Base-by-base conservation (phyloP, 2,329 filamentous ascomycete species). In the Colletotrichum sp. region DNA sequence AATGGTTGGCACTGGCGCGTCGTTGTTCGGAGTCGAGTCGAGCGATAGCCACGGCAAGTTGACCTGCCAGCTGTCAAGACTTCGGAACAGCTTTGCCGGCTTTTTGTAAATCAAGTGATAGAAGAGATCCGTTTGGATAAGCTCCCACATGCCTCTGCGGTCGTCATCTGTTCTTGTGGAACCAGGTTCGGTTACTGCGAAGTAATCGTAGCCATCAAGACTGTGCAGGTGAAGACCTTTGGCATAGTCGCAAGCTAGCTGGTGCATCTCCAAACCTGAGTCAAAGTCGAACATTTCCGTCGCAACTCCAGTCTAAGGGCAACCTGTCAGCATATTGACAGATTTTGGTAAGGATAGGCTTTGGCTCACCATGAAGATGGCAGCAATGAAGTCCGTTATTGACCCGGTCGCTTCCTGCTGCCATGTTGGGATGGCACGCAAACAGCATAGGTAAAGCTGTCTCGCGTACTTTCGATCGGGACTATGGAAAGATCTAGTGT, bases 101-200 rank as follows among this genome's bases (percentile, higher is more conserved):
- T 80, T 83, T 48, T 84, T 81, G 55, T 81, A 77, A 4, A 84
- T 77, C 15, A 84, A 78, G 1, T 82, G 80, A 48, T 81, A 82
- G 70, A 82, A 84, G 9, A 82, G 77, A 27, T 84, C 82, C 5
- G 81, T 78, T n/a, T 84, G 81, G 1, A 84, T 80, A 4, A 84
- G 79, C 28, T 83, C 81, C 82, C 82, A 84, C 34, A 83, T 82
- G 0, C 79, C 80, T 34, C 78, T 78, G 8, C 82, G 80, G 32
- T 83, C 81, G 2, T 80, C 77, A 27, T 81, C 78, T 0, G 67
- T 74, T 9, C 39, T 34, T 2, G 72, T 32, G 3, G 59, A 71
- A 2, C 32, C 44, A 0, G 44, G 44, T 8, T 52, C 71, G 5
- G 57, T 77, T 25, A 39, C 27, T 28, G 72, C 75, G 30, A 61